Base-by-base conservation (phyloP, 2,329 filamentous ascomycete species). In the Myotisia sp. region DNA sequence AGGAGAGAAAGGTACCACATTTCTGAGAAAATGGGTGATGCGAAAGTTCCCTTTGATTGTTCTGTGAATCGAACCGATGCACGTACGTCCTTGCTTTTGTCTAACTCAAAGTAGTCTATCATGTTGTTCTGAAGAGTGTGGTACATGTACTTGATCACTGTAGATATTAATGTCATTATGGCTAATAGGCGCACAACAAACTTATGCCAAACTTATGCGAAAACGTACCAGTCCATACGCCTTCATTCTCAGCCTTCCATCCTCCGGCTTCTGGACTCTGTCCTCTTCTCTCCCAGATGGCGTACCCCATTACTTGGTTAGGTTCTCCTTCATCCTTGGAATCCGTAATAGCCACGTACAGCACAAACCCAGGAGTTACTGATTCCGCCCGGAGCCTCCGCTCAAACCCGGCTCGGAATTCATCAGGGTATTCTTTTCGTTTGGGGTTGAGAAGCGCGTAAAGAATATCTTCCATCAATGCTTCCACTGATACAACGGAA, bases 1-100 rank as follows among this genome's bases (percentile, higher is more conserved):
- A 51, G 40, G 8, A 37, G 36, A 20, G 40, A 45, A 14, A 51
- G 34, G 29, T 48, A 47, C 48, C 47, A 50, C 16, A 45, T 37
- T 8, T 44, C 36, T 6, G 44, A 20, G 34, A 45, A 36, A 10
- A 43, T 32, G 9, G 37, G 34, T 13, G 43, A 38, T 4, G 43
- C 40, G 16, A 37, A 39, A 21, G 22, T 12, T 9, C 8, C 8
- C 22, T 24, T 24, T 24, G 22, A 24, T 12, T 24, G 22, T 2
- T 24, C 22, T 12, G 12, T 12, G 22, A 12, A 24, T 24, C n/a
- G n/a, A n/a, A n/a, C n/a, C n/a, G n/a, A n/a, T n/a, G n/a, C n/a
- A n/a, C n/a, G n/a, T n/a, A n/a, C n/a, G n/a, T n/a, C n/a, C n/a
- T n/a, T n/a, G n/a, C n/a, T n/a, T n/a, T n/a, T n/a, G n/a, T n/a